phyloP scores from a whole-genome alignment of 2,329 filamentous ascomycete species.

The Penicillium concentricum region DNA sequence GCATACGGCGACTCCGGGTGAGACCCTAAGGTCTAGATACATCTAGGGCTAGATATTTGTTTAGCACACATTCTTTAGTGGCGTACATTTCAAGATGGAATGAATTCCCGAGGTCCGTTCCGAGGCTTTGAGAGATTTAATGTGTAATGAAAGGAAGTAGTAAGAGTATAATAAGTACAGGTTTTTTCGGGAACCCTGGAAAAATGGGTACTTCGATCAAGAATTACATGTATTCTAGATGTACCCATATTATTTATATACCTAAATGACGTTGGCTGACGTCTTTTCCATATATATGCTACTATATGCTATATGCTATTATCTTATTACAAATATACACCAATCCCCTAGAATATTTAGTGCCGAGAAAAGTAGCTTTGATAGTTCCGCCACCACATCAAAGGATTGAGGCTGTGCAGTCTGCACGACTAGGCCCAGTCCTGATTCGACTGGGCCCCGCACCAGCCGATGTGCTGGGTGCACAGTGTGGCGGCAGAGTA shows the following conservation, averaged over 20 bases:
- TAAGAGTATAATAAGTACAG: constrained; percentile 1
- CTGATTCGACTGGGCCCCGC: constrained; percentile 29
- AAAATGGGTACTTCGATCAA: constrained; percentile 27
- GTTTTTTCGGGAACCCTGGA: constrained; percentile 21
- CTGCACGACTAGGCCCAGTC: constrained; percentile 5
- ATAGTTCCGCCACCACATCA: constrained; percentile 14
- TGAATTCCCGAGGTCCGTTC: background rate
- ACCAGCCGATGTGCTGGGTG: constrained; percentile 23
- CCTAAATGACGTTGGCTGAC: constrained; percentile 13
- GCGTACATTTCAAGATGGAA: background rate
- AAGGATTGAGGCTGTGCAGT: constrained; percentile 33
- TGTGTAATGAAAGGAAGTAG: too few species aligned
- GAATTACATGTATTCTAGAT: constrained; percentile 7
- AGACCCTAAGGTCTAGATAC: background rate
- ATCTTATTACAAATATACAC: too few species aligned
- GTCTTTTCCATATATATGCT: constrained; percentile 1
- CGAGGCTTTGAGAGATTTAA: constrained; percentile 3
- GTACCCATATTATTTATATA: background rate
- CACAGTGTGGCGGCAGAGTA: constrained; percentile 22
- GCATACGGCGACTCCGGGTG: constrained; percentile 9
- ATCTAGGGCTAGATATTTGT: background rate
- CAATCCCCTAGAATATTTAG: too few species aligned
- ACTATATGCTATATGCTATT: too few species aligned
- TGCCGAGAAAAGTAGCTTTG: constrained; percentile 3
- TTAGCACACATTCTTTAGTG: constrained; percentile 1